Evolutionary conservation across 805 yeast genomes (phyloP).

Genomic region (Nakazawaea wyomingensis): DNA sequence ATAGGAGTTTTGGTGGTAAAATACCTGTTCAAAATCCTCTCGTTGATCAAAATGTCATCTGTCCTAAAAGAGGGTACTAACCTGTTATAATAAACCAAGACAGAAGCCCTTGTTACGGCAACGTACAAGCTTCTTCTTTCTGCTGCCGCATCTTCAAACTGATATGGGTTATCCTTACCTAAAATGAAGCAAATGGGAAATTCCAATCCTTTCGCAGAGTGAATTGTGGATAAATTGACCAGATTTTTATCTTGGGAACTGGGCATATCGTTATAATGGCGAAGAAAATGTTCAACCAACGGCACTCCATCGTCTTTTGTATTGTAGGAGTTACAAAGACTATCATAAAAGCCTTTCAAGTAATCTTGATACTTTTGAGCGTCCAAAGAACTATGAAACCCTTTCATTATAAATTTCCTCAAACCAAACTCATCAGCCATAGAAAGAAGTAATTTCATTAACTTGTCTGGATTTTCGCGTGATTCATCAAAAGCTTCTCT

Average conservation of each 20-base stretch:
- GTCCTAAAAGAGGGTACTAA: neutral
- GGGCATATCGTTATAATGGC: slow-evolving; percentile 35
- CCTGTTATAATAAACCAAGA: slow-evolving; percentile 34
- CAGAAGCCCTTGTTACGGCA: slow-evolving; percentile 59
- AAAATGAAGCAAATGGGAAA: slow-evolving; percentile 62
- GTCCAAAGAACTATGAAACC: slow-evolving; percentile 19
- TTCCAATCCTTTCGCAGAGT: slow-evolving; percentile 70
- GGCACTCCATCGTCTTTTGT: slow-evolving; percentile 22
- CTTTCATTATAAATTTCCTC: slow-evolving; percentile 25
- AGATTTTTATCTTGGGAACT: slow-evolving; percentile 22
- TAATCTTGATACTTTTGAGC: slow-evolving; percentile 24
- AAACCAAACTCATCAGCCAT: slow-evolving; percentile 32
- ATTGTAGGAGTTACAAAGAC: slow-evolving; percentile 25
- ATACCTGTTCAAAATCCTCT: neutral
- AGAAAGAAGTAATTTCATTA: slow-evolving; percentile 29
- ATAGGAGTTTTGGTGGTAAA: neutral
- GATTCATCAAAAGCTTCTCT: slow-evolving; percentile 18
- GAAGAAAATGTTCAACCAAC: slow-evolving; percentile 35
- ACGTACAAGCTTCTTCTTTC: slow-evolving; percentile 51
- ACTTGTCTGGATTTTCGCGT: slow-evolving; percentile 28
- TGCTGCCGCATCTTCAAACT: slow-evolving; percentile 19
- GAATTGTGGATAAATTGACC: slow-evolving; percentile 62
- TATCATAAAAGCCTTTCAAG: slow-evolving; percentile 30
- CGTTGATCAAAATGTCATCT: neutral
- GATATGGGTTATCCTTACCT: slow-evolving; percentile 12